Conservation (phyloP, 78 protist genomes). For the Dictyostelium discoideum region dicty_2.7 NC_007089.4:2043001-2043500, state of each 20-base stretch:
- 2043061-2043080: too few relatives aligned
- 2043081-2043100: not conserved
- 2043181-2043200: too few relatives aligned
- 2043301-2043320: slow-evolving; percentile 87
- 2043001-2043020: not conserved
- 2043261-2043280: not conserved
- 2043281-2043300: slow-evolving; percentile 45
- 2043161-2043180: too few relatives aligned
- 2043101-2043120: not conserved
- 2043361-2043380: slow-evolving; percentile 94
- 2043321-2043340: slow-evolving; percentile 95
- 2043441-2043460: slow-evolving; percentile 95
- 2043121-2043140: too few relatives aligned
- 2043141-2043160: too few relatives aligned
- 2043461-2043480: slow-evolving; percentile 94
- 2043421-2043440: slow-evolving; percentile 98
- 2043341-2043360: slow-evolving; percentile 98
- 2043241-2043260: not conserved
- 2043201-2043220: not conserved
- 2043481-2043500: slow-evolving; percentile 93
- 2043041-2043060: too few relatives aligned
- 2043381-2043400: slow-evolving; percentile 98
- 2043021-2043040: not conserved
- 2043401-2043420: slow-evolving; percentile 63
- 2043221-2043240: not conserved